phyloP scores from a whole-genome alignment of 2,329 filamentous ascomycete genomes.

The Ophiostoma ulmi region DNA sequence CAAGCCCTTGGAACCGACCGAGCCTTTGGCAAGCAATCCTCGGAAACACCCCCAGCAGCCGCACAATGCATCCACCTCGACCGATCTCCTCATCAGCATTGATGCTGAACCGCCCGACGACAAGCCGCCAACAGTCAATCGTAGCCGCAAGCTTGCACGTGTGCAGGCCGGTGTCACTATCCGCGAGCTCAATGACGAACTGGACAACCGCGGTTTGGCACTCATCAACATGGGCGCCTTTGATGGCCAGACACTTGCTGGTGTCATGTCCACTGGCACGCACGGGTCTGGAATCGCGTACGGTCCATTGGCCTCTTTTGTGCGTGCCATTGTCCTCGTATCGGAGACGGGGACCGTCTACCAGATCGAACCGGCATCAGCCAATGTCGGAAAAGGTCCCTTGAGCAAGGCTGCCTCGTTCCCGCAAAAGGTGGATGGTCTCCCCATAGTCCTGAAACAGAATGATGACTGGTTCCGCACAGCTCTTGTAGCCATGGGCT shows the following conservation, averaged over 20 bases:
- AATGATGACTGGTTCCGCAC: conserved; percentile 30
- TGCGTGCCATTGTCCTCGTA: conserved; percentile 30
- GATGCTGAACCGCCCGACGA: neutral
- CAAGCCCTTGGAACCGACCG: neutral
- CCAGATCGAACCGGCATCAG: conserved; percentile 30
- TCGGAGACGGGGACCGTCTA: conserved; percentile 28
- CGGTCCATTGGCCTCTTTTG: conserved; percentile 27
- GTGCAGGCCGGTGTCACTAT: conserved; percentile 30
- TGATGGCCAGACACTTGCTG: conserved; percentile 30
- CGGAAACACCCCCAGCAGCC: neutral
- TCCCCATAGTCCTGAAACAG: conserved; percentile 29
- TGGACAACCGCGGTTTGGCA: conserved; percentile 29
- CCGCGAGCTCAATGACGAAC: conserved; percentile 29
- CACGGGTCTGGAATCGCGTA: conserved; percentile 30
- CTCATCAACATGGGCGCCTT: conserved; percentile 31
- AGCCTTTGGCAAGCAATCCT: neutral
- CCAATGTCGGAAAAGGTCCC: conserved; percentile 20
- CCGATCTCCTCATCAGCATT: neutral
- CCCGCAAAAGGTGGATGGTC: conserved; percentile 24
- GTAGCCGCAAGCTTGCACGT: conserved; percentile 26
- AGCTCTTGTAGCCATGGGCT: conserved; percentile 30
- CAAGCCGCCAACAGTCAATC: conserved; percentile 14
- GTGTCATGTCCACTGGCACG: conserved; percentile 30
- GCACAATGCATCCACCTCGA: neutral
- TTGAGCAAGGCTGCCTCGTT: conserved; percentile 29